Evolutionary conservation across 1,139 yeast genomes (phyloP).

Genomic region (Spathaspora sp.): DNA sequence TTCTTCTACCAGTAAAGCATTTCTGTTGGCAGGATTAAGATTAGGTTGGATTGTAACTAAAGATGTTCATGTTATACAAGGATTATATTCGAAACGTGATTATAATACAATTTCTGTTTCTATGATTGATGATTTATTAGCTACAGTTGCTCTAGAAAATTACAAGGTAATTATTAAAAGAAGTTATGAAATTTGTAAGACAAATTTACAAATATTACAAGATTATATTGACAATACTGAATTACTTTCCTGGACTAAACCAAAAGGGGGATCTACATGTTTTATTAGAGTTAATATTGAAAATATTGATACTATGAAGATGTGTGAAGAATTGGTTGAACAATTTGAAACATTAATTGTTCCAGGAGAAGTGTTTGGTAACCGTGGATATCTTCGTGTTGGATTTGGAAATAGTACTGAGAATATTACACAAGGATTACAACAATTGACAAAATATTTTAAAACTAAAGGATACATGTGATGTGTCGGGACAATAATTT

Average conservation of each 20-base stretch:
- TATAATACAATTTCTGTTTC: conserved; percentile 55
- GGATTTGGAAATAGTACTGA: conserved; percentile 51
- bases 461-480: conserved; percentile 3
- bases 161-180: conserved; percentile 34
- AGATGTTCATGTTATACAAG: conserved; percentile 27
- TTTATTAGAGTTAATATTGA: conserved; percentile 35
- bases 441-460: conserved; percentile 12
- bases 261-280: conserved; percentile 52
- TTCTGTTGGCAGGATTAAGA: conserved; percentile 54
- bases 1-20: conserved; percentile 56
- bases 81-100: conserved; percentile 45
- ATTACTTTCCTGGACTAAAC: conserved; percentile 39
- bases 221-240: conserved; percentile 28
- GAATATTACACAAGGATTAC: conserved; percentile 28
- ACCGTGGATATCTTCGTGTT: conserved; percentile 44
- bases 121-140: conserved; percentile 48
- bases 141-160: conserved; percentile 42
- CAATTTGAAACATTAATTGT: conserved; percentile 37
- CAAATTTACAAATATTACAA: conserved; percentile 36
- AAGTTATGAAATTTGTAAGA: conserved; percentile 36
- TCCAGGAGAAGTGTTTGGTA: conserved; percentile 53
- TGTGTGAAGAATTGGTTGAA: conserved; percentile 39
- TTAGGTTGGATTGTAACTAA: conserved; percentile 53
- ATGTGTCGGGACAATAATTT: no score
- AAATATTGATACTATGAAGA: conserved; percentile 26